Evolutionary conservation across 2,329 filamentous ascomycete species (phyloP).

Genomic region (Claviceps arundinis): DNA sequence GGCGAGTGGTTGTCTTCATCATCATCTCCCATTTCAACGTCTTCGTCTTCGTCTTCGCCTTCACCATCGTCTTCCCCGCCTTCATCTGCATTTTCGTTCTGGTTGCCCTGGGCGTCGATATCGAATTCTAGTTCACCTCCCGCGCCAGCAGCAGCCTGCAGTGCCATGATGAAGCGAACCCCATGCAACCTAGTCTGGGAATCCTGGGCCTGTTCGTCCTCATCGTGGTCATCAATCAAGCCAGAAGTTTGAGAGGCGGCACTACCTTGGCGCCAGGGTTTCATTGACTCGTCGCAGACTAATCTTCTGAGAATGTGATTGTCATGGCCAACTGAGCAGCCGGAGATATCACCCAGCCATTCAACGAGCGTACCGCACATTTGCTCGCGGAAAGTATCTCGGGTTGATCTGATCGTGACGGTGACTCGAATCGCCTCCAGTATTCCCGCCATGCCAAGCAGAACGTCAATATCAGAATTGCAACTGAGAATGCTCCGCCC

Average conservation of each 20-base stretch:
- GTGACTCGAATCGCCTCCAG: slow-evolving; percentile 95
- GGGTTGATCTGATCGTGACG: slow-evolving; percentile 81
- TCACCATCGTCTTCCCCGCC: slow-evolving; percentile 27
- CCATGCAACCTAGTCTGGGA: slow-evolving; percentile 17
- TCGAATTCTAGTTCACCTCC: slow-evolving; percentile 16
- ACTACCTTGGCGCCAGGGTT: slow-evolving; percentile 78
- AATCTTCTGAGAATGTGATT: slow-evolving; percentile 64
- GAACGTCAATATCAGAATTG: slow-evolving; percentile 53
- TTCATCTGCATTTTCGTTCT: slow-evolving; percentile 51
- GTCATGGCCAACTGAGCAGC: slow-evolving; percentile 73
- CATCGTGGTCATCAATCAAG: slow-evolving; percentile 30
- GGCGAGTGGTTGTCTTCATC: slow-evolving; percentile 22
- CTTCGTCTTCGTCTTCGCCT: slow-evolving; percentile 53
- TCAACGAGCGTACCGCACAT: slow-evolving; percentile 98
- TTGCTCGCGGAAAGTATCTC: slow-evolving; percentile 92
- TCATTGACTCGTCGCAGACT: slow-evolving; percentile 84
- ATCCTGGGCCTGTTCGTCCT: slow-evolving; percentile 34
- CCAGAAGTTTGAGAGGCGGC: slow-evolving; percentile 56
- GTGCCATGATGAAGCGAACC: slow-evolving; percentile 23
- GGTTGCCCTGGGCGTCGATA: slow-evolving; percentile 18
- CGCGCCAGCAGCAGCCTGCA: slow-evolving; percentile 21
- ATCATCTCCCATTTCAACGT: slow-evolving; percentile 30
- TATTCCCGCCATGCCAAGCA: slow-evolving; percentile 68
- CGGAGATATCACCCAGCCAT: slow-evolving; percentile 87
- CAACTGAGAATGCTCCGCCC: slow-evolving; percentile 79